These are phyloP conservation scores for Pouteria campechiana DNA, from an alignment of 179 eudicot species.

Conservation along the genomic window DNA sequence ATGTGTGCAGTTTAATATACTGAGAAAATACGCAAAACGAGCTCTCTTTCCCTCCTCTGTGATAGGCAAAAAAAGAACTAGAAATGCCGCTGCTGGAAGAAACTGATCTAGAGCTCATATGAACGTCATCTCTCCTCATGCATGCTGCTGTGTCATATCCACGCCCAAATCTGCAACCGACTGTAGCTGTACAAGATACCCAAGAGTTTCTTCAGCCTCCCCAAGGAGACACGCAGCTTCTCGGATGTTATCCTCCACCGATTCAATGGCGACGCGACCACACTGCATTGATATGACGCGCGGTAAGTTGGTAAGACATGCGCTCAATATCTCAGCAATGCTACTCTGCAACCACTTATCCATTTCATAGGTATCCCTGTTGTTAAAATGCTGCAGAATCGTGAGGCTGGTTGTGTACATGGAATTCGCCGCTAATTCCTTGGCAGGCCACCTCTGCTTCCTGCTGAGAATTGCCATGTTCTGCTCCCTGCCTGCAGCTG, in stretches of 20 bases:
- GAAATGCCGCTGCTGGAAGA: too few species aligned
- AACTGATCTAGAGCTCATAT: too few species aligned
- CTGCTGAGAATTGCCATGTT: too few species aligned
- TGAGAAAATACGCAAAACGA: too few species aligned
- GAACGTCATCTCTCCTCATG: too few species aligned
- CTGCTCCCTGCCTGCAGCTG: too few species aligned
- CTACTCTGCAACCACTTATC: not conserved
- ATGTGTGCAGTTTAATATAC: too few species aligned
- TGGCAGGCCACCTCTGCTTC: constrained; percentile 15
- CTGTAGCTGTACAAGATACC: constrained; percentile 3
- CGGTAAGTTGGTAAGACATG: constrained; percentile 11
- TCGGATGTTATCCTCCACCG: constrained; percentile 3
- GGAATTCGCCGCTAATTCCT: constrained; percentile 10
- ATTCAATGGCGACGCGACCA: constrained; percentile 1
- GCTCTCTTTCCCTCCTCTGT: too few species aligned
- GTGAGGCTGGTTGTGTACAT: constrained; percentile 13
- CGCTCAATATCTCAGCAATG: constrained; percentile 4
- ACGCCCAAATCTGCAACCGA: too few species aligned
- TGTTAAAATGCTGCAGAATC: not conserved
- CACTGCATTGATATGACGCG: constrained; percentile 4
- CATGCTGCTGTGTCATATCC: too few species aligned
- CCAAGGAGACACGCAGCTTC: constrained; percentile 10
- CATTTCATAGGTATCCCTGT: not conserved
- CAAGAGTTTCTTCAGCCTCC: constrained; percentile 9
- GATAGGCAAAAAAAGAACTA: too few species aligned